Evolutionary conservation across 805 yeast genomes (phyloP), one percentile per base, ranked within the genome.

Genomic region (Isabelozyma gotoi): DNA sequence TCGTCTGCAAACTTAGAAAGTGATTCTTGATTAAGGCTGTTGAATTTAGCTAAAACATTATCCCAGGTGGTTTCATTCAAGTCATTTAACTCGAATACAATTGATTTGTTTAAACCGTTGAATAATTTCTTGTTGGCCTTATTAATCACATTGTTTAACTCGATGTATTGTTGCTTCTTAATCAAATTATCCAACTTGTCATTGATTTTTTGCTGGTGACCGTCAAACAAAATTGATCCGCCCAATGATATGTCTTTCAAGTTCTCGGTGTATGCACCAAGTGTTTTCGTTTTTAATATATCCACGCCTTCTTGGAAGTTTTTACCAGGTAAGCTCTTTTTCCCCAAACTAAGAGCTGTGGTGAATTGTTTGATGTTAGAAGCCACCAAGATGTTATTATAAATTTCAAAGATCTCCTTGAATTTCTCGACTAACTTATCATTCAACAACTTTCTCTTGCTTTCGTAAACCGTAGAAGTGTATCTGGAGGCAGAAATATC

Each of bases 401-500:
- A 56, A 7, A 45, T 19, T 12, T 57, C 65, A 48, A 78, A 74
- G 5, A 84, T 57, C 17, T 71, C 72, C 31, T 59, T 44, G 41
- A 62, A 56, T 36, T 55, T 55, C 7, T 31, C 47, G 34, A 48
- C 53, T 19, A 84, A 60, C 45, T 68, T 71, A 0, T 57, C 50
- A 50, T 80, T 45, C 41, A 94, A 71, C 11, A 67, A 71, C 1
- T 48, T 52, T 44, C 85, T 76, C 58, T 85, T 85, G 41, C 82
- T 84, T 34, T 71, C 57, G 60, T 86, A 94, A 2, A 91, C 95
- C 2, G 75, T 46, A 32, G 70, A 62, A 40, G 80, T 75, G 59
- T 94, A 94, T 43, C 90, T 80, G 1, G 94, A 76, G 1, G 98
- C 99, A 44, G 76, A 73, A 4, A 68, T 54, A 57, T 89, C 96